Conservation (phyloP, 116 monocot species). For the Zostera marina region DNA sequence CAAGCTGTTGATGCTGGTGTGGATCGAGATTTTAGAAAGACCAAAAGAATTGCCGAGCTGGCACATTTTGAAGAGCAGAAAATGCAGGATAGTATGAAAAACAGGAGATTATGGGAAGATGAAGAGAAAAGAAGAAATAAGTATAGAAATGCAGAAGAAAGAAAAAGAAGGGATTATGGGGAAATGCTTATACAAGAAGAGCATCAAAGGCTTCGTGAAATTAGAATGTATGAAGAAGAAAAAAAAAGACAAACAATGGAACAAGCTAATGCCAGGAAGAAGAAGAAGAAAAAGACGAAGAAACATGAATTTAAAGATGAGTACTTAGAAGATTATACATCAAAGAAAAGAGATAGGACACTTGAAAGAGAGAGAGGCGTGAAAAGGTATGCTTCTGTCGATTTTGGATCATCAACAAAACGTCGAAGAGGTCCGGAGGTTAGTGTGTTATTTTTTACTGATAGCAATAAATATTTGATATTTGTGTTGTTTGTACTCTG, state of each 20-base stretch:
- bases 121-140: constrained; percentile 37
- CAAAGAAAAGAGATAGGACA: constrained; percentile 44
- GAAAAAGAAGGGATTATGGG: no score
- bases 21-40: constrained; percentile 48
- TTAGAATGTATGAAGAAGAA: constrained; percentile 26
- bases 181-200: constrained; percentile 23
- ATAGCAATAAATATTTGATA: background rate
- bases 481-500: background rate
- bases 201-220: constrained; percentile 29
- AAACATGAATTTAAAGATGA: constrained; percentile 51
- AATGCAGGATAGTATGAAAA: constrained; percentile 12
- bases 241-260: constrained; percentile 12
- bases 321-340: constrained; percentile 30
- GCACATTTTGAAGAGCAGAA: constrained; percentile 27
- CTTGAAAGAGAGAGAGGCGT: constrained; percentile 60
- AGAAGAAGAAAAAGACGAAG: no score
- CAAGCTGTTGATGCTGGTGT: constrained; percentile 22
- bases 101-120: constrained; percentile 20
- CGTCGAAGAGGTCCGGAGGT: constrained; percentile 89
- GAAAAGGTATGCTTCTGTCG: constrained; percentile 42
- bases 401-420: constrained; percentile 40
- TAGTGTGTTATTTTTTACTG: background rate
- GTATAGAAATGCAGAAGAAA: constrained; percentile 27
- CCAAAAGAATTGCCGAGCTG: constrained; percentile 61
- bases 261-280: no score